Conservation (phyloP, 2,329 filamentous ascomycete genomes). For the Neocucurbitaria cava region DNA sequence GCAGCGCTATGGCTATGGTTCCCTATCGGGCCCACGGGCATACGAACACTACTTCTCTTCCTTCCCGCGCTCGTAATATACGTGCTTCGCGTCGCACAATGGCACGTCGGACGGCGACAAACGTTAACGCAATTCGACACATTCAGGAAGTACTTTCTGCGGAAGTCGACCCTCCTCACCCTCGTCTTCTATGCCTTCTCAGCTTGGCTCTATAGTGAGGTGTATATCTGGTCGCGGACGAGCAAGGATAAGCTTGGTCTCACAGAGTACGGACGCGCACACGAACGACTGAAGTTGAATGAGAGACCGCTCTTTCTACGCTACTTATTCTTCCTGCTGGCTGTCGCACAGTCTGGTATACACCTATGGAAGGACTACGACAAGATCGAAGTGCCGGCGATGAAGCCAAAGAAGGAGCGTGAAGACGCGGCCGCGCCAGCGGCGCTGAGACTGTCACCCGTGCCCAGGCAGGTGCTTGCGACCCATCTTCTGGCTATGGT, state of each 20-base stretch:
- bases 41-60: conserved; percentile 79
- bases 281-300: conserved; percentile 79
- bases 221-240: conserved; percentile 77
- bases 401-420: conserved; percentile 31
- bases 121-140: conserved; percentile 72
- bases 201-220: conserved; percentile 78
- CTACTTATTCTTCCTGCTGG: conserved; percentile 72
- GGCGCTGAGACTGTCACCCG: conserved; percentile 13
- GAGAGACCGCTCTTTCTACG: conserved; percentile 85
- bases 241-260: conserved; percentile 69
- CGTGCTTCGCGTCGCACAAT: conserved; percentile 83
- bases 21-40: conserved; percentile 75
- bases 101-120: conserved; percentile 69
- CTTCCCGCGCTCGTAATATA: conserved; percentile 78
- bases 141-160: conserved; percentile 65
- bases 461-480: conserved; percentile 27
- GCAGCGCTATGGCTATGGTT: conserved; percentile 87
- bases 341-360: conserved; percentile 69
- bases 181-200: conserved; percentile 79
- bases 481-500: conserved; percentile 26
- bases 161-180: conserved; percentile 70
- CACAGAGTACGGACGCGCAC: conserved; percentile 70
- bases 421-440: conserved; percentile 14
- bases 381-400: conserved; percentile 61
- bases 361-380: conserved; percentile 81